Percentiles rank a stretch among this genome's conserved stretches.
phyloP scores from a whole-genome alignment of 257 asterid genomes.

The Plantago elongata region DNA sequence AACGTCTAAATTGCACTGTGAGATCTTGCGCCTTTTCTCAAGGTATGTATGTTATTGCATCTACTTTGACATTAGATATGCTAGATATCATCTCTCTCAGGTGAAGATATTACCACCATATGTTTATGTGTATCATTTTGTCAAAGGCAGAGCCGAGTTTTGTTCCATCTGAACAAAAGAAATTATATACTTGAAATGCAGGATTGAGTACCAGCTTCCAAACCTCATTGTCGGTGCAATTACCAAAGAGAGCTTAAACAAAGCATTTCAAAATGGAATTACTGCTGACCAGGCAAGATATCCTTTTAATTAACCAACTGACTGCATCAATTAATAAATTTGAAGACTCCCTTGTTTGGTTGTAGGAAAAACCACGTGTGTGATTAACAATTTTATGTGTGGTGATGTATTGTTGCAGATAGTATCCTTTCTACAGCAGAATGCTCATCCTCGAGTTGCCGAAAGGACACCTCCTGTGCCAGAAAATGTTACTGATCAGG shows the following conservation, averaged over 20 bases:
- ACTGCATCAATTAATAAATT: too few relatives aligned
- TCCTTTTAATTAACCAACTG: constrained; percentile 1
- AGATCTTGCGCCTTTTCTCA: constrained; percentile 88
- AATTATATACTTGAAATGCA: constrained; percentile 35
- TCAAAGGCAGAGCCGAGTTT: neutral
- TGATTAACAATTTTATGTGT: neutral
- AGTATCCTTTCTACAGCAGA: constrained; percentile 88
- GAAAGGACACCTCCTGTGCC: constrained; percentile 84
- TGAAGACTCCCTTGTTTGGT: too few relatives aligned
- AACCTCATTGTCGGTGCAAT: constrained; percentile 94
- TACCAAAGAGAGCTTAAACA: constrained; percentile 88
- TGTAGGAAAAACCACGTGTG: too few relatives aligned
- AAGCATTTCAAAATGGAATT: constrained; percentile 85
- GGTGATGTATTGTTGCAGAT: constrained; percentile 54
- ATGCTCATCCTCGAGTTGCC: constrained; percentile 94
- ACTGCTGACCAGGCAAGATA: constrained; percentile 75
- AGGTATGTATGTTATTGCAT: constrained; percentile 50
- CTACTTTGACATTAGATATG: constrained; percentile 9
- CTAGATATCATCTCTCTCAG: constrained; percentile 4
- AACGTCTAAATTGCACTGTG: constrained; percentile 81
- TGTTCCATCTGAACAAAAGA: neutral
- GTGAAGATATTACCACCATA: neutral
- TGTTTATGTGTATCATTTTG: neutral
- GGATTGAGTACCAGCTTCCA: constrained; percentile 96
- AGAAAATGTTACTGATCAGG: constrained; percentile 97